Conservation (phyloP, 176 grass and related monocot genomes). For the Olyra latifolia region DNA sequence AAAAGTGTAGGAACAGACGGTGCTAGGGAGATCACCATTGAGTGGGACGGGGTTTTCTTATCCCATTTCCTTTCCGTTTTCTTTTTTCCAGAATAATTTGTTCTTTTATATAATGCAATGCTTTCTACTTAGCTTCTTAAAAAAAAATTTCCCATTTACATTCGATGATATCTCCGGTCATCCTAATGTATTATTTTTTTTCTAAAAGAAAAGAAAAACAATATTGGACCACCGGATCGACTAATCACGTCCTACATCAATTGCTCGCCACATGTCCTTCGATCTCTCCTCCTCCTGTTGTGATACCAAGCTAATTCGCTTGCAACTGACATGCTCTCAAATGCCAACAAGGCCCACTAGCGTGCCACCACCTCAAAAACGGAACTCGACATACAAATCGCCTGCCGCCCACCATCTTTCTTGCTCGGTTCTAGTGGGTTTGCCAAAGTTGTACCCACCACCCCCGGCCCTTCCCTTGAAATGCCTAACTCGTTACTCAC, state of each 20-base stretch:
- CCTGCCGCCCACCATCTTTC: background rate
- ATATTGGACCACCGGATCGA: no score
- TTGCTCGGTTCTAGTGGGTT: background rate
- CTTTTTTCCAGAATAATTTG: no score
- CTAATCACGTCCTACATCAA: background rate
- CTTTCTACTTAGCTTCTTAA: no score
- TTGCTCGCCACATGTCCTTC: background rate
- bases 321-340: background rate
- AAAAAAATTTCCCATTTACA: no score
- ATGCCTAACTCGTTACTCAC: background rate
- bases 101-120: no score
- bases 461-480: fast-evolving
- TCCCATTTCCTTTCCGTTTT: no score
- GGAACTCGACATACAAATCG: background rate
- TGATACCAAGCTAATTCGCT: background rate
- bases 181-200: no score
- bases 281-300: background rate
- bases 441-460: fast-evolving
- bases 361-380: background rate
- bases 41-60: no score
- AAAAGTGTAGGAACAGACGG: no score
- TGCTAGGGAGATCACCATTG: no score
- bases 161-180: no score
- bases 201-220: no score
- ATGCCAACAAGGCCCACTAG: background rate